Base-by-base conservation (phyloP, 192 early-diverging fungal genomes). In the Mortierella antarctica region DNA sequence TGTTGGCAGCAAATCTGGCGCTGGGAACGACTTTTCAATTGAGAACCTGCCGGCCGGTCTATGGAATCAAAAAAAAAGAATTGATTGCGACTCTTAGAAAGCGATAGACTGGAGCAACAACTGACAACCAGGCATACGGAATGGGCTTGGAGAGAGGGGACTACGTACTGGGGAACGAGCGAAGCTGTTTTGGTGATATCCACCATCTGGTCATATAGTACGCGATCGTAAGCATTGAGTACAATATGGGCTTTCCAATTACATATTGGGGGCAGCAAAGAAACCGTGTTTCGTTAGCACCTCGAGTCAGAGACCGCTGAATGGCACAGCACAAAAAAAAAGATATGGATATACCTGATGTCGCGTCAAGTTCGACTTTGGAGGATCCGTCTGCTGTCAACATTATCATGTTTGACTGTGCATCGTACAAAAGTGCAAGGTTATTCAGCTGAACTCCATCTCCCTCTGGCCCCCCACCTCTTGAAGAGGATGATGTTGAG, bases 1-100 rank as follows among this genome's bases (percentile, higher is more conserved):
- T 4, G 52, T 20, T 41, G 76, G 70, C 5, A 80, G 59, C 51
- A 71, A 23, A 4, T 13, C 14, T 23, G 76, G 70, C 10, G 67
- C 76, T 6, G 65, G 57, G 23, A 80, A 71, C 6, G 70, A 67
- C 53, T 80, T 52, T 41, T 80, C 50, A 9, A 71, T 71, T 4
- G 76, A 66, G 65, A 80, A 80, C 15, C 31, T 57, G 14, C 76
- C 76, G 14, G 56, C 42, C 64, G 67, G 67, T 2, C 76, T 80
- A 55, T 17, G 55, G 8, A 53, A 6, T 17, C 7, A 21, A 21
- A 23, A 55, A 18, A 17, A 52, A 40, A 44, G 9, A 44, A 23
- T 8, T 8, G 23, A 23, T 8, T 8, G 23, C 2, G 11, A 39
- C 14, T 58, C 15, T 57, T 3, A 45, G 31, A 31, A 31, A 31